Percentiles rank a stretch among this genome's conserved stretches.
These are phyloP conservation scores for Rosa multiflora DNA, from an alignment of 306 rosid genomes.

Conservation along the genomic window DNA sequence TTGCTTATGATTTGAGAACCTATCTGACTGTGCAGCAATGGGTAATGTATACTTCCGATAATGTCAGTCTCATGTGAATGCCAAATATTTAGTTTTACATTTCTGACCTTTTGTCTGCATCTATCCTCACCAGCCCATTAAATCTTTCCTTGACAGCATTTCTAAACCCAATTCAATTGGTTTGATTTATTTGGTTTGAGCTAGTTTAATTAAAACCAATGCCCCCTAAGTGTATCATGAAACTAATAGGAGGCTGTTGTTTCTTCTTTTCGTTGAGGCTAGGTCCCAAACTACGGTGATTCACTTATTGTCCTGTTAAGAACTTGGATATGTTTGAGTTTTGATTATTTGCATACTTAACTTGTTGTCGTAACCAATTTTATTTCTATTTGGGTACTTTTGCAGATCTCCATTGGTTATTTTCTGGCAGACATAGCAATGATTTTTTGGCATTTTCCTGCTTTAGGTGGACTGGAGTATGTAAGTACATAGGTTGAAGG, in stretches of 20 bases:
- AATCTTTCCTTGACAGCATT: not conserved
- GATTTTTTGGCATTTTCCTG: constrained; percentile 80
- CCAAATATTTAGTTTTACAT: not conserved
- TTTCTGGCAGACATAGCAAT: constrained; percentile 80
- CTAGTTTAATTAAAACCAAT: not conserved
- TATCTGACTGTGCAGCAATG: constrained; percentile 9
- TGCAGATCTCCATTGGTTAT: constrained; percentile 84
- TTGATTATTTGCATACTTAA: constrained; percentile 8
- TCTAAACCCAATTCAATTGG: not conserved
- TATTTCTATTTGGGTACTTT: constrained; percentile 13
- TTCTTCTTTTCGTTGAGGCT: not conserved
- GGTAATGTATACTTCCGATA: not conserved
- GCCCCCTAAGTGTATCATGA: not conserved
- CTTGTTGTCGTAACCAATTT: constrained; percentile 10
- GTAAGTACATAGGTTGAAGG: constrained; percentile 49
- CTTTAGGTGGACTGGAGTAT: constrained; percentile 86
- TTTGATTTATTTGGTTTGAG: not conserved
- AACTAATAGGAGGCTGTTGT: not conserved
- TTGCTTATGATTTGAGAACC: not conserved
- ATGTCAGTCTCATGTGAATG: not conserved
- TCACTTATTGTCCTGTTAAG: not conserved
- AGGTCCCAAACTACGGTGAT: constrained; percentile 4
- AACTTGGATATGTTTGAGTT: not conserved
- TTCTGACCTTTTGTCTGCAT: not conserved
- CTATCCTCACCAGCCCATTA: not conserved